These are phyloP conservation scores for Lepidium sativum DNA, from an alignment of 345 rosid species.

Conservation along the genomic window DNA sequence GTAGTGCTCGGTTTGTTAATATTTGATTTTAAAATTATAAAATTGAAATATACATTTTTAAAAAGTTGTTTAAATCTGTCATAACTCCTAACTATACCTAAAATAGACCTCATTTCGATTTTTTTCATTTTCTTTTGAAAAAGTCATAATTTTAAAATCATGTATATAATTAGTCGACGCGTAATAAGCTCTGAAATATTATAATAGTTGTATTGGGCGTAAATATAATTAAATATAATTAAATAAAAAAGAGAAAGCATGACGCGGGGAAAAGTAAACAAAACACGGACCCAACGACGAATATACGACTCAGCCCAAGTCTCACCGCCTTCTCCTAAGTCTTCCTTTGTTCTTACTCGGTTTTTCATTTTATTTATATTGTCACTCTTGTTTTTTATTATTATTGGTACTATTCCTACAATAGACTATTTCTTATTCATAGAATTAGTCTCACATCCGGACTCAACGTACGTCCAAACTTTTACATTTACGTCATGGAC, in stretches of 20 bases:
- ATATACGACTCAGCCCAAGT: slow-evolving; percentile 12
- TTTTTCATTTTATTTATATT: neutral
- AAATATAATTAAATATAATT: too few species aligned
- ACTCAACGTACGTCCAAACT: neutral
- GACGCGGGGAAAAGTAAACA: slow-evolving; percentile 29
- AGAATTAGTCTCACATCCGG: slow-evolving; percentile 10
- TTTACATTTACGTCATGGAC: neutral
- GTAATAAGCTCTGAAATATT: too few species aligned
- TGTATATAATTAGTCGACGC: too few species aligned
- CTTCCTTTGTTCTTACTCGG: slow-evolving; percentile 10
- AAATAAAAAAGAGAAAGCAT: neutral
- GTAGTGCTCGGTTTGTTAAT: too few species aligned
- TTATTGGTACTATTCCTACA: neutral
- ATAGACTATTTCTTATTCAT: slow-evolving; percentile 7
- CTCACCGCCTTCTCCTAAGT: slow-evolving; percentile 14
- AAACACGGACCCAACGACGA: slow-evolving; percentile 18
- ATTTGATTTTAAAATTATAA: too few species aligned
- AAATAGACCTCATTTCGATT: too few species aligned
- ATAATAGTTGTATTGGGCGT: too few species aligned
- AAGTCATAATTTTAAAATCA: too few species aligned
- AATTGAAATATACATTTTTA: too few species aligned
- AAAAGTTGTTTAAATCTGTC: too few species aligned
- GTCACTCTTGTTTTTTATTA: neutral
- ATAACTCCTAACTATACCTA: too few species aligned
- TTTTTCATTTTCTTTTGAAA: too few species aligned